Base-by-base conservation (phyloP, 345 rosid genomes). In the Triadica sebifera region DNA sequence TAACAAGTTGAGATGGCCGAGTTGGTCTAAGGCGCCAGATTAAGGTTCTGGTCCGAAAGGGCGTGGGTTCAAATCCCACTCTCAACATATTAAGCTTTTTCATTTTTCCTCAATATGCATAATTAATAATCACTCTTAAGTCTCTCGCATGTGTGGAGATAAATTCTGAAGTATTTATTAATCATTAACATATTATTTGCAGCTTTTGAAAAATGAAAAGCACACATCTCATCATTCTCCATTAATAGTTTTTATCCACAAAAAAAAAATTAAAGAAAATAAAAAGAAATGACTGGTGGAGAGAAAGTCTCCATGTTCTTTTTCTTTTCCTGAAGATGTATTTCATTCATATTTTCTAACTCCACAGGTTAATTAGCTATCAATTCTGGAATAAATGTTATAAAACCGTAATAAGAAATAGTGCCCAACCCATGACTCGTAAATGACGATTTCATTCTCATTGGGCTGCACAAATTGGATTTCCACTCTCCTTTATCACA, bases 31-130 rank as follows among this genome's bases (percentile, higher is more conserved):
- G 96, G 94, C 93, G 96, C 94, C 91, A 89, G 96, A 90, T 91
- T 91, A 90, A 90, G 99, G 98, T 93, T 90, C 93, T 91, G 92
- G 97, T 95, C 92, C 91, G 96, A 91, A 90, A 91, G 92, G 93
- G 90, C 92, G 91, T 88, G 93, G 97, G 91, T 93, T 89, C 92
- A 85, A 95, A 93, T 88, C 94, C 92, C 96, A 93, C 89, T 89
- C 85, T 93, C 93, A 83, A 94, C 95, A 58, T n/a, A n/a, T n/a
- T n/a, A n/a, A n/a, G 17, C 16, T 2, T 6, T 2, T 6, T 47
- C 1, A 3, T 72, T 45, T 46, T 72, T 52, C 57, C 57, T 52
- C 34, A 2, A 29, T 29, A 29, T 29, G 34, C 34, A n/a, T n/a
- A n/a, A n/a, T n/a, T n/a, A n/a, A n/a, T n/a, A n/a, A n/a, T n/a